phyloP scores from a whole-genome alignment of 163 green algal species.

The Botryococcus braunii region DNA sequence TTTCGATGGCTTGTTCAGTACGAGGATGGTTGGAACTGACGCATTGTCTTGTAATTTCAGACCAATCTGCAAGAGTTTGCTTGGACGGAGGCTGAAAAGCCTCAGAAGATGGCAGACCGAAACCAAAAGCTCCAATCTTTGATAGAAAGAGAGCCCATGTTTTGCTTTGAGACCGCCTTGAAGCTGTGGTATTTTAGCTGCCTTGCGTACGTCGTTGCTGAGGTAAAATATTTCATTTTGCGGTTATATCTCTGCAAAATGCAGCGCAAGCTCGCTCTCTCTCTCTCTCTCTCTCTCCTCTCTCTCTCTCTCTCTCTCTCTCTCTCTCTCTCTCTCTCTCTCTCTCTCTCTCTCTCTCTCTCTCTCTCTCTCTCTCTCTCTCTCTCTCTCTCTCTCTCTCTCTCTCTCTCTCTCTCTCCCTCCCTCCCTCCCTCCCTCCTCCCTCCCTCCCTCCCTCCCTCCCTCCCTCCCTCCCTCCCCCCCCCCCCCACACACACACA shows the following conservation, averaged over 20 bases:
- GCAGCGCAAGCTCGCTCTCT: neutral
- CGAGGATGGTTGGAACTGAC: too few relatives aligned
- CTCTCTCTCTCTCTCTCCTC: neutral
- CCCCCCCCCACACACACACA: too few relatives aligned
- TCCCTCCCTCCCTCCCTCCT: too few relatives aligned
- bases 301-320: neutral
- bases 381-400: too few relatives aligned
- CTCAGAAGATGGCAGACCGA: conserved; percentile 10
- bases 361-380: too few relatives aligned
- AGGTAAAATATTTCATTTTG: neutral
- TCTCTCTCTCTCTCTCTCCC: too few relatives aligned
- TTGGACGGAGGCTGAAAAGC: conserved; percentile 37
- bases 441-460: too few relatives aligned
- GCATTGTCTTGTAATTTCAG: conserved; percentile 15
- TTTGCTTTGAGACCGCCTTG: conserved; percentile 40
- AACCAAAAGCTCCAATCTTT: neutral
- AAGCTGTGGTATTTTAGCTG: conserved; percentile 30
- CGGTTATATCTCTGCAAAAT: neutral
- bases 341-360: neutral
- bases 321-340: neutral
- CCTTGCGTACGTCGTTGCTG: conserved; percentile 21
- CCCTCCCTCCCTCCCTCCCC: too few relatives aligned
- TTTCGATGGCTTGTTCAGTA: too few relatives aligned
- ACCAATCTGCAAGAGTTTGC: conserved; percentile 47
- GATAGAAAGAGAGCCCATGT: conserved; percentile 35